Conservation (phyloP, 768 basidiomycete genomes). For the Collybia sordida region DNA sequence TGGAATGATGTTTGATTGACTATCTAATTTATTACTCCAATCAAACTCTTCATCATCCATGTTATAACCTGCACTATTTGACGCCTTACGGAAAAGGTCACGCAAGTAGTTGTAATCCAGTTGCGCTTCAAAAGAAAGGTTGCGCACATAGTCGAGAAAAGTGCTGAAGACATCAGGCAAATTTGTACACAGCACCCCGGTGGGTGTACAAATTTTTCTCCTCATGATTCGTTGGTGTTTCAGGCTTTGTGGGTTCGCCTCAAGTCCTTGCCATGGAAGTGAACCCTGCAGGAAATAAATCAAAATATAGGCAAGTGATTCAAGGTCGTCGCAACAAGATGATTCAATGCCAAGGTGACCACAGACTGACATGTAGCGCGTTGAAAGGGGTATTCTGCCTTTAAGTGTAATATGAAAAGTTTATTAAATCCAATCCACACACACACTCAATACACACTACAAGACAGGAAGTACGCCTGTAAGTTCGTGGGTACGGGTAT, state of each 20-base stretch:
- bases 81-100: constrained; percentile 51
- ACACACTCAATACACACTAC: no score
- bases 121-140: constrained; percentile 57
- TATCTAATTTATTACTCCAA: no score
- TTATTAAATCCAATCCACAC: no score
- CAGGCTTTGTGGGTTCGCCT: neutral
- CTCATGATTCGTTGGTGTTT: constrained; percentile 4
- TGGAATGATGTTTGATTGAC: no score
- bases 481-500: no score
- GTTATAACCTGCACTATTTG: constrained; percentile 40
- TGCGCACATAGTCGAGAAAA: constrained; percentile 58
- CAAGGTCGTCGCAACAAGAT: constrained; percentile 76
- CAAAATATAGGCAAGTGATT: constrained; percentile 83
- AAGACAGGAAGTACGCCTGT: no score
- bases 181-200: constrained; percentile 71
- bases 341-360: constrained; percentile 68
- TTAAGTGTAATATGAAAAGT: no score
- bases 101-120: constrained; percentile 61
- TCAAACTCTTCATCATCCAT: no score
- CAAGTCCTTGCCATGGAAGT: constrained; percentile 55
- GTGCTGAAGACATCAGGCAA: constrained; percentile 69
- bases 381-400: no score
- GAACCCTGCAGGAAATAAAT: constrained; percentile 87
- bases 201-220: constrained; percentile 53
- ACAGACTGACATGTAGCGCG: neutral